Percentiles rank a stretch among this genome's conserved stretches.
Evolutionary conservation across 1,284 basidiomycete species (phyloP).

Genomic region (Schizopora paradoxa): DNA sequence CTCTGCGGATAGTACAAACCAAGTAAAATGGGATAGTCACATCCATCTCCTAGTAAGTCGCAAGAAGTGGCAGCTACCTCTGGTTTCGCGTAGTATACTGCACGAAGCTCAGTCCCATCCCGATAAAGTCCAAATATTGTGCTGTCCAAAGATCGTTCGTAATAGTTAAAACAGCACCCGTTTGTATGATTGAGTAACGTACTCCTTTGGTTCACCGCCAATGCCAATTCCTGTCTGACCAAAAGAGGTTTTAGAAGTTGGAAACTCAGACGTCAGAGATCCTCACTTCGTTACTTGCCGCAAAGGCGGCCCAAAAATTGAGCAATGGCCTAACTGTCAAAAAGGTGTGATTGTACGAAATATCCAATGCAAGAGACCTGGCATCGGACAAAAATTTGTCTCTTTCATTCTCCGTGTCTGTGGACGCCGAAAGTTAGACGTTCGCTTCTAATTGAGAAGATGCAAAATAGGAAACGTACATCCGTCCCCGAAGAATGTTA

Average conservation of each 20-base stretch:
- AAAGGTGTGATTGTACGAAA: constrained; percentile 73
- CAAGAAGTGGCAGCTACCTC: constrained; percentile 68
- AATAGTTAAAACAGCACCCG: neutral
- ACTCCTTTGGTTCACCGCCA: constrained; percentile 66
- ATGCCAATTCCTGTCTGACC: constrained; percentile 70
- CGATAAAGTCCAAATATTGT: constrained; percentile 77
- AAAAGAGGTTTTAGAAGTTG: neutral
- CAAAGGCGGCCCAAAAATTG: constrained; percentile 81
- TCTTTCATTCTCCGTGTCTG: constrained; percentile 59
- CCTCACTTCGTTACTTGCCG: constrained; percentile 62
- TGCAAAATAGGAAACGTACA: constrained; percentile 28
- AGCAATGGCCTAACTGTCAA: constrained; percentile 69
- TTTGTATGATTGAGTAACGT: constrained; percentile 20
- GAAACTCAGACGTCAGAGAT: constrained; percentile 8
- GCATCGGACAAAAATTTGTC: constrained; percentile 70
- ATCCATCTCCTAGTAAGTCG: constrained; percentile 53
- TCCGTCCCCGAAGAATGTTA: constrained; percentile 40
- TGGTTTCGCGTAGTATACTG: constrained; percentile 66
- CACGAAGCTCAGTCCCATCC: constrained; percentile 74
- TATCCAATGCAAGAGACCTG: constrained; percentile 56
- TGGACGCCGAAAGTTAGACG: too few species aligned
- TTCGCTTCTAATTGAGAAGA: constrained; percentile 2
- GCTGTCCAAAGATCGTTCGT: constrained; percentile 38
- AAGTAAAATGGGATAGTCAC: constrained; percentile 75
- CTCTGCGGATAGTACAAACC: constrained; percentile 37